A percentile compares a stretch with the other conserved stretches of the same genome.
Conservation (phyloP, 2,329 filamentous ascomycete species). For the Didymosphaeria variabile region DNA sequence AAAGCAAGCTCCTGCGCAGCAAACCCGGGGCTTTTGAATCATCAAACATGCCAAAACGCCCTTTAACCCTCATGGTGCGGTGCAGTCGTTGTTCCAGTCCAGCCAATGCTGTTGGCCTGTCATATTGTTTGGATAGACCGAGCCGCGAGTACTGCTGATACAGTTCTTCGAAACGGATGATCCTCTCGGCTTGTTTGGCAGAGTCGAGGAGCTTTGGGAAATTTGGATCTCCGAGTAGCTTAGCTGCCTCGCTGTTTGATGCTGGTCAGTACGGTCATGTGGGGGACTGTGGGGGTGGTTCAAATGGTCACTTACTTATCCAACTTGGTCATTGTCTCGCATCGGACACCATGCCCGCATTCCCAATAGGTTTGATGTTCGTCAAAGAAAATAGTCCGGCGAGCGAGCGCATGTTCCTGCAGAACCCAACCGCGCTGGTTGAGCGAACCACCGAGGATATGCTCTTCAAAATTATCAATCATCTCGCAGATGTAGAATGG, state of each 20-base stretch:
- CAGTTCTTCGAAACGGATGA: conserved; percentile 20
- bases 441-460: conserved; percentile 28
- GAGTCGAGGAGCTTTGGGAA: conserved; percentile 27
- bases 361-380: conserved; percentile 39
- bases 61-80: conserved; percentile 26
- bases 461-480: conserved; percentile 33
- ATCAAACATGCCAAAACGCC: conserved; percentile 27
- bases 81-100: conserved; percentile 46
- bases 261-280: neutral
- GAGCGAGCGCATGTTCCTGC: conserved; percentile 38
- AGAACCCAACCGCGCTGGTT: conserved; percentile 38
- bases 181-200: conserved; percentile 15
- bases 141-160: conserved; percentile 41
- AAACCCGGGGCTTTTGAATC: neutral
- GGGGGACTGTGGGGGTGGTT: too few relatives aligned
- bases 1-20: neutral
- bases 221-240: conserved; percentile 39
- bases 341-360: conserved; percentile 31
- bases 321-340: conserved; percentile 28
- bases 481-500: conserved; percentile 27
- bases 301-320: conserved; percentile 25
- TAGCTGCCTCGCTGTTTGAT: conserved; percentile 23
- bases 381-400: conserved; percentile 36
- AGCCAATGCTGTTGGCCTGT: conserved; percentile 43
- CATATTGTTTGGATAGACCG: conserved; percentile 24